Conservation (phyloP, 495 filamentous ascomycete genomes). For the Neurospora sp. region DNA sequence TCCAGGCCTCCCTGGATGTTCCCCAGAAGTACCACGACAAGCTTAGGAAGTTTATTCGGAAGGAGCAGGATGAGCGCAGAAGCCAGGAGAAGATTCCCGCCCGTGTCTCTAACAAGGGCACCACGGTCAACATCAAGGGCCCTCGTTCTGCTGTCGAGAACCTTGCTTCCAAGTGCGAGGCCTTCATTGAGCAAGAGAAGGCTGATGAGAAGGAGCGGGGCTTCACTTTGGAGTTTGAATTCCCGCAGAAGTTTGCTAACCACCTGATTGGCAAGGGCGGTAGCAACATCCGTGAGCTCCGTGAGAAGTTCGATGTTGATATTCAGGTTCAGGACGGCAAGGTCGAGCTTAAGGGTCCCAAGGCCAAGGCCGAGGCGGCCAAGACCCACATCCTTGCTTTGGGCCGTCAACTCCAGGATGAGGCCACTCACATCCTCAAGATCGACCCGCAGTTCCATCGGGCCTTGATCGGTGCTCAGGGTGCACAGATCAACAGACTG, state of each 20-base stretch:
- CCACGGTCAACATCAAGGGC: conserved; percentile 62
- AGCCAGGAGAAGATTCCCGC: conserved; percentile 59
- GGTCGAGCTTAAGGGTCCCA: conserved; percentile 51
- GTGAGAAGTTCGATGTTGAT: conserved; percentile 94
- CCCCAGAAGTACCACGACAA: conserved; percentile 71
- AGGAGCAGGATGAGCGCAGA: conserved; percentile 58
- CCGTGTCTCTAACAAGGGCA: conserved; percentile 48
- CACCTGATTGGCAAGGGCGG: conserved; percentile 86
- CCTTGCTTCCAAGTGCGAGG: conserved; percentile 55
- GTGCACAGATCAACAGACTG: conserved; percentile 83
- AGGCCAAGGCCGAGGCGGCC: conserved; percentile 66
- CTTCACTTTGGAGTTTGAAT: conserved; percentile 76
- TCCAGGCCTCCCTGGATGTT: conserved; percentile 53
- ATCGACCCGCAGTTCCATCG: conserved; percentile 79
- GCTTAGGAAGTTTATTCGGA: conserved; percentile 63
- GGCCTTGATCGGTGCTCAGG: conserved; percentile 81
- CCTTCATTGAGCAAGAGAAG: conserved; percentile 74
- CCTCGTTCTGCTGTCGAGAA: conserved; percentile 59
- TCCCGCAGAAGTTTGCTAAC: conserved; percentile 88
- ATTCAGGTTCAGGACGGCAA: conserved; percentile 76
- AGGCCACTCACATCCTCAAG: conserved; percentile 76
- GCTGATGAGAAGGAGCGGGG: conserved; percentile 82
- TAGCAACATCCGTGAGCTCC: conserved; percentile 89
- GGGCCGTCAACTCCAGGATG: conserved; percentile 74
- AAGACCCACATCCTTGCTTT: conserved; percentile 65